Evolutionary conservation across 345 rosid genomes (phyloP).

Genomic region (Luvunga scandens): DNA sequence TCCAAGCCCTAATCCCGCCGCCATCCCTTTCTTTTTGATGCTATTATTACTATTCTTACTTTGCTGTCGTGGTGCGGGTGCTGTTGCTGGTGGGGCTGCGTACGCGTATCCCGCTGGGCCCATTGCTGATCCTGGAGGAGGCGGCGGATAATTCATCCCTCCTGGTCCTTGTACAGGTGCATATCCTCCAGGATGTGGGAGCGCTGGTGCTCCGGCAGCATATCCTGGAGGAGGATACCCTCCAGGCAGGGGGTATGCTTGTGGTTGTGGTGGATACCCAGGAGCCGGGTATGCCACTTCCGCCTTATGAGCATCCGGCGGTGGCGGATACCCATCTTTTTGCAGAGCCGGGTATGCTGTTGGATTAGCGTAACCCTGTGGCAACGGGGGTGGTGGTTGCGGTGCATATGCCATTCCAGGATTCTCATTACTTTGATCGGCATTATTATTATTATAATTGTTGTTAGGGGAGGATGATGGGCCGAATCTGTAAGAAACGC

Average conservation of each 20-base stretch:
- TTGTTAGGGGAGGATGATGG: neutral
- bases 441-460: too few relatives aligned
- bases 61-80: neutral
- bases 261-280: neutral
- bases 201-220: neutral
- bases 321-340: neutral
- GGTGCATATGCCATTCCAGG: neutral
- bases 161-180: slow-evolving; percentile 14
- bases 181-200: slow-evolving; percentile 32
- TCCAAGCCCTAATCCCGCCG: slow-evolving; percentile 31
- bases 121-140: neutral
- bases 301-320: neutral
- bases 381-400: neutral
- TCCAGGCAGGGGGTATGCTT: neutral
- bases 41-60: slow-evolving; percentile 16
- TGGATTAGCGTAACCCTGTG: too few relatives aligned
- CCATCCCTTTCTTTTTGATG: slow-evolving; percentile 2
- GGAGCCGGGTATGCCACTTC: too few relatives aligned
- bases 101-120: neutral
- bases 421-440: too few relatives aligned
- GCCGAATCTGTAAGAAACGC: slow-evolving; percentile 39
- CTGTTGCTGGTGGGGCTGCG: neutral
- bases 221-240: slow-evolving; percentile 20
- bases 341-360: neutral
- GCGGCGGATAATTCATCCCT: slow-evolving; percentile 24